Evolutionary conservation across 306 rosid species (phyloP), one percentile per base, ranked within the genome.

Genomic region (Prunus dulcis): DNA sequence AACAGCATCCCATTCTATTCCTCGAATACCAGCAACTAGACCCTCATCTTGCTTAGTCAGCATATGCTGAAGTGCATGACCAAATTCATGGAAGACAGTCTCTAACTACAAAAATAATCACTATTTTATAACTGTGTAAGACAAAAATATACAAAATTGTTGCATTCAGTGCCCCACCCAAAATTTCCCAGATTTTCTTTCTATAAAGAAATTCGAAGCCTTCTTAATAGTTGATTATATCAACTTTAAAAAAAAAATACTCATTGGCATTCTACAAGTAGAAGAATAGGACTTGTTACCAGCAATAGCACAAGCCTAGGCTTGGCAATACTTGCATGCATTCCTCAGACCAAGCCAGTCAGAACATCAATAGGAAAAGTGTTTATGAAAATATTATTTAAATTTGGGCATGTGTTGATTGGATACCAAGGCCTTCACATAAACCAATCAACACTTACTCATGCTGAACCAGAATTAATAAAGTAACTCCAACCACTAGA

Each of bases 51-150:
- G 88, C 86, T 81, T 90, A 14, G 99, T 95, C 86, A 95, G 89
- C 97, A 95, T 92, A 79, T 92, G 99, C 85, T 95, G 99, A 83
- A 95, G 97, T 50, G 97, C 97, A 80, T 95, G 99, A 79, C 99
- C 99, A 78, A 95, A 95, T 87, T 95, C 99, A 90, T 95, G 99
- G 92, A 95, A 95, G 79, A 92, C 99, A 7, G 99, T 95, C 88
- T 92, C 97, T 57, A 95, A 97, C 99, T 92, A 84, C 78, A 83
- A 69, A 52, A 74, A 57, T 73, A 17, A 50, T 65, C 60, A 43
- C 4, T 28, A 73, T 27, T 71, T 55, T 56, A 77, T 71, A 14
- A 56, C 20, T 14, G 23, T 2, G 28, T 10, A 72, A 47, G 19
- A 22, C 18, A 18, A 19, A 18, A 18, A 70, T 51, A 28, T 9